These are phyloP conservation scores for Ophiosphaerella narmari DNA, from an alignment of 2,329 filamentous ascomycete species.

Conservation along the genomic window DNA sequence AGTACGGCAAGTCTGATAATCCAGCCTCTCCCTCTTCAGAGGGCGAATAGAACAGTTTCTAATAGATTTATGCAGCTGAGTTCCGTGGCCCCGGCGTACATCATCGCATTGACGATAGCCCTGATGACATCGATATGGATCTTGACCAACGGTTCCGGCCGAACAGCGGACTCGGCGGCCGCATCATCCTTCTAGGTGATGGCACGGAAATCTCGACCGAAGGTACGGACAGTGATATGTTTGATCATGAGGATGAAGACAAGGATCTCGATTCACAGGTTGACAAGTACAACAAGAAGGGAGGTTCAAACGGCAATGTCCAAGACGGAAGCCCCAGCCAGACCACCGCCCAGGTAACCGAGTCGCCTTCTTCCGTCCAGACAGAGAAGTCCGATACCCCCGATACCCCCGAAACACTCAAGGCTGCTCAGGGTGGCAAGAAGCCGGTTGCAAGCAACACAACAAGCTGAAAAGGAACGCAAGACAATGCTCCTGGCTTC, in stretches of 20 bases:
- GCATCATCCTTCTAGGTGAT: constrained; percentile 93
- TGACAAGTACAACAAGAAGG: constrained; percentile 59
- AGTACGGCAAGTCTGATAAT: constrained; percentile 86
- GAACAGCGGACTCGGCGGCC: constrained; percentile 67
- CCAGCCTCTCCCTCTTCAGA: constrained; percentile 41
- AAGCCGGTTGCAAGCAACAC: constrained; percentile 11
- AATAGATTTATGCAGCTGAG: constrained; percentile 51
- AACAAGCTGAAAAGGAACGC: constrained; percentile 29
- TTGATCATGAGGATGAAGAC: constrained; percentile 86
- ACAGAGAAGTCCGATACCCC: constrained; percentile 43
- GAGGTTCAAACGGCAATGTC: constrained; percentile 20
- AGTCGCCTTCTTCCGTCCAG: constrained; percentile 44
- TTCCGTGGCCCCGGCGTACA: constrained; percentile 57
- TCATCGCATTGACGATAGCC: constrained; percentile 55
- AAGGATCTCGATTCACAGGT: constrained; percentile 86
- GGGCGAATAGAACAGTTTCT: constrained; percentile 43
- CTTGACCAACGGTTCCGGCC: constrained; percentile 70
- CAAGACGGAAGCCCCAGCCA: constrained; percentile 32
- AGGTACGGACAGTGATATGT: constrained; percentile 89
- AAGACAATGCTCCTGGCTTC: constrained; percentile 1
- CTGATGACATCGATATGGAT: constrained; percentile 72
- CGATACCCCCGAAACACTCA: constrained; percentile 19
- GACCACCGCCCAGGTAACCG: constrained; percentile 28
- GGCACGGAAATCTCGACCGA: constrained; percentile 91
- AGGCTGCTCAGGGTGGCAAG: constrained; percentile 24